Evolutionary conservation across 495 filamentous ascomycete species (phyloP).

Genomic region (Aspergillus coremiiformis): DNA sequence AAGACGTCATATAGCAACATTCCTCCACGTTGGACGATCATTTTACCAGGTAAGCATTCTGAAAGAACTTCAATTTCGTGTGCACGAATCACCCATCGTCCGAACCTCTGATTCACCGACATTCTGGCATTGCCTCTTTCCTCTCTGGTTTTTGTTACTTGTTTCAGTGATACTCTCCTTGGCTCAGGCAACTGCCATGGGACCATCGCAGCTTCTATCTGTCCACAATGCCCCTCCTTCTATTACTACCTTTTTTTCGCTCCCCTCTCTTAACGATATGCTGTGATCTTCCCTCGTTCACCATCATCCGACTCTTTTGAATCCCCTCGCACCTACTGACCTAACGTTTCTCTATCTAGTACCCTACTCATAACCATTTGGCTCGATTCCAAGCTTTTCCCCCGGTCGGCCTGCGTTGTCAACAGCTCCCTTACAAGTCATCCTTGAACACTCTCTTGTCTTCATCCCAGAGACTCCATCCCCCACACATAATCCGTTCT

Average conservation of each 20-base stretch:
- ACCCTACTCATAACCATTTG: constrained; percentile 19
- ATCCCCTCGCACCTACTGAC: constrained; percentile 21
- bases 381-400: constrained; percentile 18
- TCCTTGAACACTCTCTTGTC: constrained; percentile 11
- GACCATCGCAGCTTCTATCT: constrained; percentile 15
- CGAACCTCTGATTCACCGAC: constrained; percentile 2
- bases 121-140: constrained; percentile 10
- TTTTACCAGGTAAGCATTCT: constrained; percentile 1
- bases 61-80: background rate
- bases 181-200: background rate
- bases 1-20: constrained; percentile 6
- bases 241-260: constrained; percentile 21
- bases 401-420: constrained; percentile 19
- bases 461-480: constrained; percentile 3
- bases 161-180: constrained; percentile 16
- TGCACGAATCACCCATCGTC: background rate
- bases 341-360: constrained; percentile 23
- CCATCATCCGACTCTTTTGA: constrained; percentile 6
- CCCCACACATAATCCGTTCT: constrained; percentile 8
- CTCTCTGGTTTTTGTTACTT: constrained; percentile 8
- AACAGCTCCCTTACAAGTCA: background rate
- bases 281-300: constrained; percentile 3
- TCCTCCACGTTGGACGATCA: constrained; percentile 6
- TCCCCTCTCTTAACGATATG: constrained; percentile 3
- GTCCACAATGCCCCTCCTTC: constrained; percentile 13